These are phyloP conservation scores for Blastocystis sp. DNA, from an alignment of 352 stramenopile genomes.

Conservation along the genomic window DNA sequence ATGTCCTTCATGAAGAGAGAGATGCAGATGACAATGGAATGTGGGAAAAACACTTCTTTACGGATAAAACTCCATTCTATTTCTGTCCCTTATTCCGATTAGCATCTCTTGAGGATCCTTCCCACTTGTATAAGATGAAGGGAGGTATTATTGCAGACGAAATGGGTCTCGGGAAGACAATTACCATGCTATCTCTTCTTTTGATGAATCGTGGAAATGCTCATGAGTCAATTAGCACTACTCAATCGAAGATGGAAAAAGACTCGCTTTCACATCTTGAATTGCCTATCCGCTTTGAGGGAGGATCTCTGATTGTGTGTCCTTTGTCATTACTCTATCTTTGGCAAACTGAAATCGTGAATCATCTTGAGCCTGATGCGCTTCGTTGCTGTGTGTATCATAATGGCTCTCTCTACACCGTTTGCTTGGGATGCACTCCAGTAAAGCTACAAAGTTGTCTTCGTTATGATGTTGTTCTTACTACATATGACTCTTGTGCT, in stretches of 20 bases:
- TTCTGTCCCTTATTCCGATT: conserved; percentile 51
- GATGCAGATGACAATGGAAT: conserved; percentile 47
- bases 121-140: conserved; percentile 67
- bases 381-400: conserved; percentile 53
- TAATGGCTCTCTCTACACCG: neutral
- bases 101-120: conserved; percentile 59
- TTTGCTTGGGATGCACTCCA: neutral
- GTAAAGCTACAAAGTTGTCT: neutral
- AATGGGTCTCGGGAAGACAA: conserved; percentile 81
- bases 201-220: conserved; percentile 68
- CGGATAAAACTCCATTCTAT: neutral
- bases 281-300: neutral
- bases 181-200: conserved; percentile 71
- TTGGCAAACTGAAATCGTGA: conserved; percentile 60
- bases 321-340: conserved; percentile 79
- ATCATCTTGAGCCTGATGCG: neutral
- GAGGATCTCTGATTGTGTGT: conserved; percentile 76
- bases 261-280: neutral
- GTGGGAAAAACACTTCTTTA: conserved; percentile 31
- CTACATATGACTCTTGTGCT: conserved; percentile 61
- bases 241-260: conserved; percentile 68
- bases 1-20: conserved; percentile 34
- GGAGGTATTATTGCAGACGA: conserved; percentile 81
- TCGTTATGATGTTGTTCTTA: conserved; percentile 62
- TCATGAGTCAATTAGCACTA: conserved; percentile 75